Evolutionary conservation across 352 stramenopile genomes (phyloP).

Genomic region (Halophytophthora polymorphica): DNA sequence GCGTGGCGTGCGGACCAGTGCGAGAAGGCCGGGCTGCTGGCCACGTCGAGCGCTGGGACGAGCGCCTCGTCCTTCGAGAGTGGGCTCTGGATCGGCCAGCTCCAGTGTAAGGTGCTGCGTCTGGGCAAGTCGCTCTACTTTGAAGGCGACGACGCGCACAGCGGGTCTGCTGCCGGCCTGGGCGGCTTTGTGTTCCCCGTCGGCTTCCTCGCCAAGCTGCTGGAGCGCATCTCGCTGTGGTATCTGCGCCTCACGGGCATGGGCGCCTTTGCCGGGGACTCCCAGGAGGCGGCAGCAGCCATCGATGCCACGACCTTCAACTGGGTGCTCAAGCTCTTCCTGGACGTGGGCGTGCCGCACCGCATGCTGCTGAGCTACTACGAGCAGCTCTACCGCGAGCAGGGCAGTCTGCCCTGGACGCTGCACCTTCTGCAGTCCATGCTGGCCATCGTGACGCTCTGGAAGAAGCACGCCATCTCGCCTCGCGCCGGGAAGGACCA

Average conservation of each 20-base stretch:
- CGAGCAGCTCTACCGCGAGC: conserved; percentile 75
- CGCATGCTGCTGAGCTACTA: conserved; percentile 75
- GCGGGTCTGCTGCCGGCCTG: conserved; percentile 29
- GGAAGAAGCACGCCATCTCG: conserved; percentile 80
- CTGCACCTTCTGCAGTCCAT: conserved; percentile 78
- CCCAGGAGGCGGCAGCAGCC: conserved; percentile 41
- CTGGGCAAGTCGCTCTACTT: conserved; percentile 72
- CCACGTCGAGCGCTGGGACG: conserved; percentile 22
- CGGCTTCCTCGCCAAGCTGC: conserved; percentile 61
- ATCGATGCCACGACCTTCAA: conserved; percentile 72
- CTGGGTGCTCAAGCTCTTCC: conserved; percentile 79
- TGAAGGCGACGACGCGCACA: conserved; percentile 49
- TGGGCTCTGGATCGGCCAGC: conserved; percentile 75
- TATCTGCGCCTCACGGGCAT: conserved; percentile 65
- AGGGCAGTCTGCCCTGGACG: conserved; percentile 55
- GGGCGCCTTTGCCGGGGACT: conserved; percentile 30
- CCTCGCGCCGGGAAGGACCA: conserved; percentile 62
- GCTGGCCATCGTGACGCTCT: conserved; percentile 69
- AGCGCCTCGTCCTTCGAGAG: conserved; percentile 62
- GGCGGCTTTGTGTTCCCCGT: conserved; percentile 74
- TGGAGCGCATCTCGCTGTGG: conserved; percentile 80
- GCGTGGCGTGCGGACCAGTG: conserved; percentile 67
- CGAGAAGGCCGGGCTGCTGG: conserved; percentile 54
- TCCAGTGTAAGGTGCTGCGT: conserved; percentile 73
- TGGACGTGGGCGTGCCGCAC: conserved; percentile 79